A percentile compares a stretch with the other conserved stretches of the same genome.
Conservation (phyloP, 2,329 filamentous ascomycete species). For the Talaromyces sp. region DNA sequence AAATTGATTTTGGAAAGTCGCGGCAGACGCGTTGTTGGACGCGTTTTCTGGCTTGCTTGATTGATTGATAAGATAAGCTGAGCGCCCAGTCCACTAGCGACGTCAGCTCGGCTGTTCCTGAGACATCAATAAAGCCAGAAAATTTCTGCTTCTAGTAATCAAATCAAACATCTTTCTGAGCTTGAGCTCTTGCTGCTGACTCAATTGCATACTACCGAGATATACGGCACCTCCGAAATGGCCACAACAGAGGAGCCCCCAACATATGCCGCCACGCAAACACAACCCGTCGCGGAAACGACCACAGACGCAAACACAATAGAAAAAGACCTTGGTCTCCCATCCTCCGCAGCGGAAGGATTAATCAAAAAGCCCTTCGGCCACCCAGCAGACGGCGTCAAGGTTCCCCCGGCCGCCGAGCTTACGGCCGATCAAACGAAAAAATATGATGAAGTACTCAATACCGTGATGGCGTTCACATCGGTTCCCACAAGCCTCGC, state of each 20-base stretch:
- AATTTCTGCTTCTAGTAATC: background rate
- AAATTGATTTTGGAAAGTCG: slow-evolving; percentile 17
- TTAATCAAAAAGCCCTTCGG: slow-evolving; percentile 58
- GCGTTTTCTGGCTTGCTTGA: slow-evolving; percentile 1
- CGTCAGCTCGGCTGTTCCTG: background rate
- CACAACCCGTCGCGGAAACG: background rate
- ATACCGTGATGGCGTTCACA: slow-evolving; percentile 68
- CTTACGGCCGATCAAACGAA: slow-evolving; percentile 73
- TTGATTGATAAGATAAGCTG: slow-evolving; percentile 15
- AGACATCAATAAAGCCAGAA: background rate
- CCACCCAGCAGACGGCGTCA: slow-evolving; percentile 57
- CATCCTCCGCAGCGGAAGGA: slow-evolving; percentile 22
- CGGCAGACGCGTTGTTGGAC: slow-evolving; percentile 16
- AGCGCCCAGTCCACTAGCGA: background rate
- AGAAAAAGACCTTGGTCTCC: slow-evolving; percentile 8
- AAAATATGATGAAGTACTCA: slow-evolving; percentile 78
- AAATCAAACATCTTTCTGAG: no score
- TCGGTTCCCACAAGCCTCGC: slow-evolving; percentile 64
- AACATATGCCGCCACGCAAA: background rate
- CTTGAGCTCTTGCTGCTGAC: background rate
- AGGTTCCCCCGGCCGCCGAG: slow-evolving; percentile 55
- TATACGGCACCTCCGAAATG: background rate
- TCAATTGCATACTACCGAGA: background rate
- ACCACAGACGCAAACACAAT: slow-evolving; percentile 16
- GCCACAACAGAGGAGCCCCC: background rate